Base-by-base conservation (phyloP, 441 rosid genomes). In the Populus hybrid region DNA sequence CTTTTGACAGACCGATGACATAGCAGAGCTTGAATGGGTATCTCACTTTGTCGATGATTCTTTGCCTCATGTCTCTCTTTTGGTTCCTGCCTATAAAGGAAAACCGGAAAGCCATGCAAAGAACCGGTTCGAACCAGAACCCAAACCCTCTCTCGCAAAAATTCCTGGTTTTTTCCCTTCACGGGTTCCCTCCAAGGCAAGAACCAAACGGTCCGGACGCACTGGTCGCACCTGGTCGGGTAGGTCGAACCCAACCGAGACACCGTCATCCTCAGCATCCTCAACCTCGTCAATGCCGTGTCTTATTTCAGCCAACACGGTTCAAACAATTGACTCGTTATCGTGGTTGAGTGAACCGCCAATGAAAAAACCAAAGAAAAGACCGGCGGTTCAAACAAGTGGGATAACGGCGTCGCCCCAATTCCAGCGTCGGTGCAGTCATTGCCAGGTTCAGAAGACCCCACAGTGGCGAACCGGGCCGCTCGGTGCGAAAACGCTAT, bases 391-490 rank as follows among this genome's bases (percentile, higher is more conserved):
- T 34, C 82, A 79, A 61, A 80, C 81, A 46, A 79, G 79, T 42
- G 83, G 50, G 2, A 71, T 57, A 74, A 57, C 59, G 10, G 83
- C 42, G 26, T 50, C 80, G 9, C 79, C 74, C 32, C 83, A 65
- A 42, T 64, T 70, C 36, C 88, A 86, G 50, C 78, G 98, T 61
- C 86, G 94, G 69, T 95, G 99, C 82, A 90, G 90, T 70, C 99
- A 95, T 84, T 95, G 99, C 75, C 92, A 88, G 18, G 93, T 93
- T 11, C 90, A 90, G 42, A 93, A 87, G 84, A 95, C 97, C n/a
- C 98, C 99, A 14, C 99, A 95, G 77, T 95, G 99, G 99, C 79
- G 99, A 82, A 85, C 94, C 80, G 99, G 99, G 11, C 99, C 99
- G 24, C 78, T 80, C 10, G 99, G 99, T 26, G 85, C 98, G 18